A percentile compares a stretch with the other conserved stretches of the same genome.
Conservation (phyloP, 352 stramenopile genomes). For the Nothophytophthora sp. region DNA sequence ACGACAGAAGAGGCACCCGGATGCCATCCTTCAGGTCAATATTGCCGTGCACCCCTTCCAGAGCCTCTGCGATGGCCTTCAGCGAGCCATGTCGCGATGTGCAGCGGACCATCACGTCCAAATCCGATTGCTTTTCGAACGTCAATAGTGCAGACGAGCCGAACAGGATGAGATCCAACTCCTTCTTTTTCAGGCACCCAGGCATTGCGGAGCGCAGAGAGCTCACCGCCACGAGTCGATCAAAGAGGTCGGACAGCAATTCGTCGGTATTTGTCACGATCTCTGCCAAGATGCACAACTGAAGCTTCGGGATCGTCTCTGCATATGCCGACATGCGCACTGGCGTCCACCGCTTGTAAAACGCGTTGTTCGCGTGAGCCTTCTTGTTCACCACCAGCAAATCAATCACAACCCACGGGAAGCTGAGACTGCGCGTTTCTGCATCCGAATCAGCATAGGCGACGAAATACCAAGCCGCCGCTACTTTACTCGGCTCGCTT, state of each 20-base stretch:
- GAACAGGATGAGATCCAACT: conserved; percentile 59
- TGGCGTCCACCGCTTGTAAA: conserved; percentile 28
- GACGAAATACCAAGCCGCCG: conserved; percentile 72
- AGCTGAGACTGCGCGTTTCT: conserved; percentile 49
- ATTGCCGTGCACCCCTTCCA: conserved; percentile 33
- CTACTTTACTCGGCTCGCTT: conserved; percentile 38
- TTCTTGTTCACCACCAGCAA: conserved; percentile 48
- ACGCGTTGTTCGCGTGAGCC: conserved; percentile 3
- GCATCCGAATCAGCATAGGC: conserved; percentile 49
- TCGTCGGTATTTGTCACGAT: conserved; percentile 48
- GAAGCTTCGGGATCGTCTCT: conserved; percentile 51
- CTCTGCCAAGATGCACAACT: conserved; percentile 61
- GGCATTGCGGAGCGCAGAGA: conserved; percentile 42
- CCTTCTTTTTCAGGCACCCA: conserved; percentile 36
- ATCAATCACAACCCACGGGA: conserved; percentile 74
- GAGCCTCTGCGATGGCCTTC: conserved; percentile 28
- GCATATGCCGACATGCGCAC: conserved; percentile 20
- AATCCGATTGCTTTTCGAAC: conserved; percentile 77
- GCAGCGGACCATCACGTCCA: conserved; percentile 59
- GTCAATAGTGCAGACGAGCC: conserved; percentile 72
- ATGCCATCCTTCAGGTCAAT: conserved; percentile 50
- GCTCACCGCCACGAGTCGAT: conserved; percentile 59
- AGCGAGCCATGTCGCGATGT: conserved; percentile 22
- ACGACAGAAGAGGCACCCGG: conserved; percentile 61
- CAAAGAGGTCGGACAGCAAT: conserved; percentile 61